Conservation (phyloP, 306 rosid species). For the Clitoria ternatea region DNA sequence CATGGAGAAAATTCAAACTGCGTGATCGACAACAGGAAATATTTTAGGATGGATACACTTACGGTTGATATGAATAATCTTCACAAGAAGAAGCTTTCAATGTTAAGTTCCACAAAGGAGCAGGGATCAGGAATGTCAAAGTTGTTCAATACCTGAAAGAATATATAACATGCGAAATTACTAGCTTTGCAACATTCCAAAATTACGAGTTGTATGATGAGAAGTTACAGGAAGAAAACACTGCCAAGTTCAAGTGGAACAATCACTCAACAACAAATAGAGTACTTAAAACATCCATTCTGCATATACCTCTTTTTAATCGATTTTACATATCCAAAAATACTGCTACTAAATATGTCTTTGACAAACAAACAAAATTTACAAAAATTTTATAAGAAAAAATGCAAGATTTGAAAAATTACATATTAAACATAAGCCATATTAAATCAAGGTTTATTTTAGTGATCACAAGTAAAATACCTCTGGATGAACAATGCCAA, state of each 20-base stretch:
- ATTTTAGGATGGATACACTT: constrained; percentile 28
- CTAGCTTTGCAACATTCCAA: not conserved
- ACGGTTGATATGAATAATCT: constrained; percentile 28
- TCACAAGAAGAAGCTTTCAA: constrained; percentile 64
- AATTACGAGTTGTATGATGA: not conserved
- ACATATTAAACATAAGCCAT: not conserved
- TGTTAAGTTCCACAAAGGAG: constrained; percentile 73
- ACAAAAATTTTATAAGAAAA: not conserved
- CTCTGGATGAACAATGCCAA: constrained; percentile 97
- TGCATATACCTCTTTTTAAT: not conserved
- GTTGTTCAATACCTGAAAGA: constrained; percentile 71
- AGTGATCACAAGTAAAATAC: constrained; percentile 35
- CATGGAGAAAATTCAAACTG: not conserved
- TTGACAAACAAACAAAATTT: not conserved
- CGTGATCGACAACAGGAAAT: not conserved
- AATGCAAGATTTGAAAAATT: not conserved
- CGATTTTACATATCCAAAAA: not conserved
- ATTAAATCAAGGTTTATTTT: not conserved
- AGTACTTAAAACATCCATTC: not conserved
- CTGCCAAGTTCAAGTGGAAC: not conserved
- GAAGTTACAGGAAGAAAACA: not conserved
- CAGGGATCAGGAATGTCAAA: constrained; percentile 92
- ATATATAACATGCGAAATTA: constrained; percentile 3
- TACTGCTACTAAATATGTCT: not conserved
- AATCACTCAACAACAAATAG: not conserved